Evolutionary conservation across 163 green algal species (phyloP), one percentile per base, ranked within the genome.

Genomic region (Coccomyxa subellipsoidea): DNA sequence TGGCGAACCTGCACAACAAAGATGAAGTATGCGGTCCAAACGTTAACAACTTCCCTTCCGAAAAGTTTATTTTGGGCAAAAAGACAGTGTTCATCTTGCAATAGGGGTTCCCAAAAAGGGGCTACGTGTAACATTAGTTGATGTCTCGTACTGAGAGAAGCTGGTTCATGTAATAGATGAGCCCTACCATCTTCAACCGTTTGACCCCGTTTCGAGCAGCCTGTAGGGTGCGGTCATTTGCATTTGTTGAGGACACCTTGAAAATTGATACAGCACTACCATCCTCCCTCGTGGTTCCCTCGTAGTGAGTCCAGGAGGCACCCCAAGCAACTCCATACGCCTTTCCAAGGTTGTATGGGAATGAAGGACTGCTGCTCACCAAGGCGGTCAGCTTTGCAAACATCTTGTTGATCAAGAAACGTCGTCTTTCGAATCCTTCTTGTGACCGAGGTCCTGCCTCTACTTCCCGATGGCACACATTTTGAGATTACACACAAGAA

Each of bases 161-260:
- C n/a, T n/a, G n/a, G 2, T 23, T 23, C 21, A 59, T 59, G 47
- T 9, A 34, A 53, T 35, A 80, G 36, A 29, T 80, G 35, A 12
- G 18, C n/a, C 84, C 78, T 83, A 97, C 91, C 90, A 92, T 95
- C 34, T 92, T 90, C 29, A 99, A 87, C 1, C 94, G 87, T 87
- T 94, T 97, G 1, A 97, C 90, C 25, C 93, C 94, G 84, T 98
- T 97, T 8, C 94, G 78, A 3, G 93, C 95, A 9, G 88, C 86
- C 9, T 89, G 88, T 12, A 98, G 81, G 76, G 85, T 88, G 0
- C 78, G 81, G 59, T 97, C 91, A 7, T 91, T 85, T 2, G 88
- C 83, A 80, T 92, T 90, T 1, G 78, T 72, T 0, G 90, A 88
- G 25, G 85, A 89, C 6, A 96, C 86, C 39, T 91, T 90, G 83